Base-by-base conservation (phyloP, 352 stramenopile genomes). In the Phytophthora parvispora region DNA sequence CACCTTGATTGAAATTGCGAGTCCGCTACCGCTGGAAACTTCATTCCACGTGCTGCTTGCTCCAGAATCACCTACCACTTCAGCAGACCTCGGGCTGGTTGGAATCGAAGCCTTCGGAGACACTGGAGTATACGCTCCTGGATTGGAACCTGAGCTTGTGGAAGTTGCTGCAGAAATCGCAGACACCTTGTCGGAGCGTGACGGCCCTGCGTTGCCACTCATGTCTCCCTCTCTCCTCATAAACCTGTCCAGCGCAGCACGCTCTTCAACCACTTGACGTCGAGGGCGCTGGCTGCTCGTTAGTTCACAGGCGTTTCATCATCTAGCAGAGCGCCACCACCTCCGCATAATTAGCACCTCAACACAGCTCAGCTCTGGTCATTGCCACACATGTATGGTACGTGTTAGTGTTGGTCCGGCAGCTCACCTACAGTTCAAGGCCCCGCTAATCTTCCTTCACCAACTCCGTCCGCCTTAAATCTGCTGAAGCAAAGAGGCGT, bases 401-500 rank as follows among this genome's bases (percentile, higher is more conserved):
- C 42, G 40, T 72, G 55, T 56, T 75, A 29, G 13, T 38, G 22
- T 7, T 43, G 18, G 18, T n/a, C n/a, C n/a, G n/a, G 16, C 48
- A 45, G 32, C 31, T 55, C 36, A 56, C 18, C 60, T 64, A 69
- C 51, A 54, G 31, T 28, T 48, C 20, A n/a, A 32, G 34, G 9
- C 50, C 31, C 16, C 15, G 25, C 47, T 22, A 34, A 28, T 38
- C 9, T 9, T n/a, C 20, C 6, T 16, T 16, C 25, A 22, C 10
- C 9, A 10, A 43, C 36, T 6, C 18, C 10, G 15, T 43, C 16
- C 36, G 20, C 10, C 28, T 74, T 67, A 84, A 27, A 84, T 71
- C 22, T 81, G 74, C 36, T 80, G 49, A 58, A 85, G 45, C 34
- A 85, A 69, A 0, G 67, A 75, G 0, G 72, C 68, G 18, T 83